These are phyloP conservation scores for Herpotrichia juniperi DNA, from an alignment of 2,329 filamentous ascomycete genomes.

Conservation along the genomic window DNA sequence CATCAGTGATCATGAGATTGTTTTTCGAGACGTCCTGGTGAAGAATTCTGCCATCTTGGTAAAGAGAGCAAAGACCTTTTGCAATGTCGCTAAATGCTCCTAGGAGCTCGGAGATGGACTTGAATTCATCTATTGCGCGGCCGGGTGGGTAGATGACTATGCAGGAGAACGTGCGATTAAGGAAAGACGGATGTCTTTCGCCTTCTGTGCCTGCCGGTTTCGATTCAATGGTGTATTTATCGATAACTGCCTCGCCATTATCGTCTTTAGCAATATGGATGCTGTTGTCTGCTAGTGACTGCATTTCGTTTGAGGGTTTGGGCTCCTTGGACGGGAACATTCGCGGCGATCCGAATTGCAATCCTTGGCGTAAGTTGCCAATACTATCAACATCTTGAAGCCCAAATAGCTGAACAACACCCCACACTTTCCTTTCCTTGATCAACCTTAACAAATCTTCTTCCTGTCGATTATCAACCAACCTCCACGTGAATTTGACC, in stretches of 20 bases:
- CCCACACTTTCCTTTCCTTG: constrained; percentile 33
- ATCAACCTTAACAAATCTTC: constrained; percentile 39
- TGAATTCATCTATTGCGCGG: constrained; percentile 1
- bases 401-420: constrained; percentile 34
- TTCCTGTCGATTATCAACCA: constrained; percentile 35
- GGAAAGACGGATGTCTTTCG: constrained; percentile 4
- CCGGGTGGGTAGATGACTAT: constrained; percentile 5
- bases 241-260: no score
- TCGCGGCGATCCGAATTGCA: constrained; percentile 21
- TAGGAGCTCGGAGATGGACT: background rate
- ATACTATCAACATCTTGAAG: constrained; percentile 27
- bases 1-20: constrained; percentile 5
- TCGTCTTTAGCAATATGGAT: no score
- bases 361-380: constrained; percentile 27
- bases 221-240: no score
- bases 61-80: background rate
- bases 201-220: constrained; percentile 4
- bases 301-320: no score
- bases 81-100: constrained; percentile 1
- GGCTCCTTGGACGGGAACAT: no score
- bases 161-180: constrained; percentile 4
- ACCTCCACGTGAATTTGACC: constrained; percentile 25
- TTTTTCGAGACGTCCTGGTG: constrained; percentile 4
- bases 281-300: no score
- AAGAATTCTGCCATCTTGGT: constrained; percentile 2